Evolutionary conservation across 176 grass and related monocot genomes (phyloP).

Genomic region (Elaeis guineensis): DNA sequence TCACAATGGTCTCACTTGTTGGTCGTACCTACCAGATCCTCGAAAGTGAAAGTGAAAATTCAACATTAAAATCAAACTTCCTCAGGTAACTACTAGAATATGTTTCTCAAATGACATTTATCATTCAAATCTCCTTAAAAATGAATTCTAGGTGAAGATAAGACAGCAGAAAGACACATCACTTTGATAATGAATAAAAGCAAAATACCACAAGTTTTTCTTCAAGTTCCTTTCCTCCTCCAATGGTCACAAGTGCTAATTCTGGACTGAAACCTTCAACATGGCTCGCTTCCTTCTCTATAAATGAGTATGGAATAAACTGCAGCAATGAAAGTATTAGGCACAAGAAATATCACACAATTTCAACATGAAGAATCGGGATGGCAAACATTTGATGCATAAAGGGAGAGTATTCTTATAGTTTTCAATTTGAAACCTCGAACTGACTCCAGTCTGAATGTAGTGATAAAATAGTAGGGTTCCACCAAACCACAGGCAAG

Average conservation of each 20-base stretch:
- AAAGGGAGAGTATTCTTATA: too few species aligned
- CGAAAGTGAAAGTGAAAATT: constrained; percentile 43
- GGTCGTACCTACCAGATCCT: constrained; percentile 94
- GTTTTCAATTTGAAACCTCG: too few species aligned
- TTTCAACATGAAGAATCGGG: not conserved
- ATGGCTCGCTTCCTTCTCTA: constrained; percentile 98
- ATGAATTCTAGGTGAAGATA: too few species aligned
- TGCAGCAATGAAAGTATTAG: constrained; percentile 29
- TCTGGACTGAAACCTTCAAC: constrained; percentile 97
- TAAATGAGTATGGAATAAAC: constrained; percentile 99
- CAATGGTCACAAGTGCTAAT: constrained; percentile 87
- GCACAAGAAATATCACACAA: constrained; percentile 14
- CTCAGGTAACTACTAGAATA: too few species aligned
- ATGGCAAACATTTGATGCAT: too few species aligned
- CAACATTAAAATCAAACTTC: too few species aligned
- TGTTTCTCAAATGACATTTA: too few species aligned
- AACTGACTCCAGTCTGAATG: too few species aligned
- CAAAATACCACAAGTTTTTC: constrained; percentile 85
- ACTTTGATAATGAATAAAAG: not conserved
- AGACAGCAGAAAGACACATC: not conserved
- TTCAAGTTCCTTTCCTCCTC: constrained; percentile 94
- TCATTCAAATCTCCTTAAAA: too few species aligned
- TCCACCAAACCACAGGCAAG: too few species aligned
- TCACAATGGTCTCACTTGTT: constrained; percentile 99
- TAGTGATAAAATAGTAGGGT: too few species aligned